Evolutionary conservation across 2,329 filamentous ascomycete genomes (phyloP).

Genomic region (Monosporascus sp.): DNA sequence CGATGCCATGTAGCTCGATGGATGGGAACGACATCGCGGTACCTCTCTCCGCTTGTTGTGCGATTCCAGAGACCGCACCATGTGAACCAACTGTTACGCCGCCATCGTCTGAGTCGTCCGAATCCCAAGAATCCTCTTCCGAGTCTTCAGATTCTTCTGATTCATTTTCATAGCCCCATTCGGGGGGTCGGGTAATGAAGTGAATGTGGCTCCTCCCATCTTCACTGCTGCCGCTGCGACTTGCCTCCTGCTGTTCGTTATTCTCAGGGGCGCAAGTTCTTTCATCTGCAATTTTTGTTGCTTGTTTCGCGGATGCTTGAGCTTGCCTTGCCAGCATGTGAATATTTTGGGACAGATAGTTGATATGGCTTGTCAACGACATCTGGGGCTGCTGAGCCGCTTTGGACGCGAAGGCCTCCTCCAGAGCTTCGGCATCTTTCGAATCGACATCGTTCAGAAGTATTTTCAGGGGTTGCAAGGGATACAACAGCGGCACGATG

Average conservation of each 20-base stretch:
- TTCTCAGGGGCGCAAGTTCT: slow-evolving; percentile 7
- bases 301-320: slow-evolving; percentile 12
- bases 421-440: slow-evolving; percentile 55
- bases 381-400: slow-evolving; percentile 51
- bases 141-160: slow-evolving; percentile 38
- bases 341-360: slow-evolving; percentile 68
- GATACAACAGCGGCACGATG: slow-evolving; percentile 66
- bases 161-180: slow-evolving; percentile 56
- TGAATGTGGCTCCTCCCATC: slow-evolving; percentile 61
- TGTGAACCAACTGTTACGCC: slow-evolving; percentile 32
- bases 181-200: slow-evolving; percentile 69
- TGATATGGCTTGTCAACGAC: slow-evolving; percentile 68
- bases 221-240: slow-evolving; percentile 18
- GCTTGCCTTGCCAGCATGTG: slow-evolving; percentile 58
- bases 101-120: slow-evolving; percentile 41
- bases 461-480: slow-evolving; percentile 61
- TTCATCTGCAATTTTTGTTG: slow-evolving; percentile 12
- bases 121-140: slow-evolving; percentile 39
- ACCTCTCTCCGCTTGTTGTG: slow-evolving; percentile 53
- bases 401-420: slow-evolving; percentile 59
- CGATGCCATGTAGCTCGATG: slow-evolving; percentile 71
- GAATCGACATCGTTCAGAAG: slow-evolving; percentile 60
- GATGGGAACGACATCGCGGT: slow-evolving; percentile 76
- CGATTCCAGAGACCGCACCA: slow-evolving; percentile 18
- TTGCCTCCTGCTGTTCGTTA: slow-evolving; percentile 8